Percentiles rank a stretch among this genome's conserved stretches.
Evolutionary conservation across 805 yeast species (phyloP).

Genomic region (Kazachstania psychrophila): DNA sequence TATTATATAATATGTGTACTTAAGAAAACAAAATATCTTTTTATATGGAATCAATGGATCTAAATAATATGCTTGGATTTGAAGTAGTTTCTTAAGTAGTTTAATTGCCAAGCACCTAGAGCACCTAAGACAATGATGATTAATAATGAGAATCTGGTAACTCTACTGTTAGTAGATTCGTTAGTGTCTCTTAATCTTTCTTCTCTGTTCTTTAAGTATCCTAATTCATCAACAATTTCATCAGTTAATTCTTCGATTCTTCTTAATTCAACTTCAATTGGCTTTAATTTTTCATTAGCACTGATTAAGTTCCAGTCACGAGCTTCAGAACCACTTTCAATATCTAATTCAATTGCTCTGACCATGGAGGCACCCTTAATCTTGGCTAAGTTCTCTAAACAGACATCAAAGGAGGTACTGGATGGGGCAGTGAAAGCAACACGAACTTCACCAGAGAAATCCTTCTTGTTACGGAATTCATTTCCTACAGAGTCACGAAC

Average conservation of each 20-base stretch:
- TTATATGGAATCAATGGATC: neutral
- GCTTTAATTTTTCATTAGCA: constrained; percentile 86
- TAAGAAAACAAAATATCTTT: neutral
- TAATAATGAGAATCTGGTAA: constrained; percentile 71
- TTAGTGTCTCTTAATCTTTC: constrained; percentile 91
- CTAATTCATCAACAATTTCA: constrained; percentile 72
- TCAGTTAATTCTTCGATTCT: constrained; percentile 77
- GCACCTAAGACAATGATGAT: constrained; percentile 61
- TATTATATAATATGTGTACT: neutral
- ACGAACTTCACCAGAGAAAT: constrained; percentile 60
- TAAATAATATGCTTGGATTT: constrained; percentile 66
- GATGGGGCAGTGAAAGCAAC: constrained; percentile 80
- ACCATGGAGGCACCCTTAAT: constrained; percentile 33
- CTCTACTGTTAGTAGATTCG: constrained; percentile 91
- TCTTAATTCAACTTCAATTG: constrained; percentile 83
- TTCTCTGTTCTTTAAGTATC: constrained; percentile 80
- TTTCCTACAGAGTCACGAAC: constrained; percentile 77
- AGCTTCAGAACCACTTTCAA: constrained; percentile 93
- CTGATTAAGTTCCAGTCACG: constrained; percentile 96
- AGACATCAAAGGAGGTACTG: constrained; percentile 80
- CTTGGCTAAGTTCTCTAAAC: constrained; percentile 58
- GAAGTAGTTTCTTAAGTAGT: constrained; percentile 87
- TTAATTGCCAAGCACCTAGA: constrained; percentile 88
- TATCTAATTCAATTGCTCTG: constrained; percentile 79
- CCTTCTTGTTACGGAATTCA: constrained; percentile 70